Evolutionary conservation across 176 grass and related monocot species (phyloP).

Genomic region (Bothriochloa decipiens): DNA sequence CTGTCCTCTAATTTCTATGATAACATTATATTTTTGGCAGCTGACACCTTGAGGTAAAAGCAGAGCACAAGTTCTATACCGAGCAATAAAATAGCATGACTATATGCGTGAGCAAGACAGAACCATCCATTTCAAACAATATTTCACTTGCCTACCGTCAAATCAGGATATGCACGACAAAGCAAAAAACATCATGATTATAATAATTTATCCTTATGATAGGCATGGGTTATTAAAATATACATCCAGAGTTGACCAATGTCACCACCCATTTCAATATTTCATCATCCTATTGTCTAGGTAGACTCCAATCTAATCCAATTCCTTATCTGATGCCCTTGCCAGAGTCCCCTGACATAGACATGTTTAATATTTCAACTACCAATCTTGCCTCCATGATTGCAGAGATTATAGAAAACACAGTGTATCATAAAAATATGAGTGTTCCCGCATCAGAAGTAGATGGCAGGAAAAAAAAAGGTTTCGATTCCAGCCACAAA

Average conservation of each 20-base stretch:
- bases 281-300: slow-evolving; percentile 1
- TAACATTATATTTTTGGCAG: too few relatives aligned
- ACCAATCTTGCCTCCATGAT: slow-evolving; percentile 7
- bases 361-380: not conserved
- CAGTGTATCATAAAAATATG: not conserved
- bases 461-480: not conserved
- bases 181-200: slow-evolving; percentile 13
- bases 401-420: slow-evolving; percentile 2
- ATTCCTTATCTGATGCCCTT: slow-evolving; percentile 6
- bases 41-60: too few relatives aligned
- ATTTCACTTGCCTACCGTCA: slow-evolving; percentile 7
- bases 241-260: not conserved
- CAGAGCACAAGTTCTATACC: too few relatives aligned
- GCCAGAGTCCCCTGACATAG: not conserved
- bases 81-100: too few relatives aligned
- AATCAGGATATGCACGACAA: not conserved
- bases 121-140: not conserved
- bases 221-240: not conserved
- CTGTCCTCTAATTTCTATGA: too few relatives aligned
- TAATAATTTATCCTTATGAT: not conserved
- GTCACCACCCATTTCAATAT: not conserved
- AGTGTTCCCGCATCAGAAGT: not conserved
- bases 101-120: not conserved
- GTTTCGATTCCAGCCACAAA: not conserved
- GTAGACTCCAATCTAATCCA: slow-evolving; percentile 41